Base-by-base conservation (phyloP, 1,284 basidiomycete species). In the Moesziomyces sp. region DNA sequence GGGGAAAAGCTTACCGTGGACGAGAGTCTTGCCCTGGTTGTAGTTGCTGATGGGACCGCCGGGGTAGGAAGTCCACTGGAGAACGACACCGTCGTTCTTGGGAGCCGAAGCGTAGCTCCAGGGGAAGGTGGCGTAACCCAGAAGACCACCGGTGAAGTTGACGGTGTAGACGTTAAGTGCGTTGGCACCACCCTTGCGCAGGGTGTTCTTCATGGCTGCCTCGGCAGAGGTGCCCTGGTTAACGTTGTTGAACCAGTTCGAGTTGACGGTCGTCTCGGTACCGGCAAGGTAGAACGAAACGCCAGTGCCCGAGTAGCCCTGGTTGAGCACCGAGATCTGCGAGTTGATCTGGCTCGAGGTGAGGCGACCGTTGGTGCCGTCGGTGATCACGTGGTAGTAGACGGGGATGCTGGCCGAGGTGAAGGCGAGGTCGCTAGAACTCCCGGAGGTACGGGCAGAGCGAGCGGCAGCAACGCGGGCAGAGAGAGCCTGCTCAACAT, bases 121-220 rank as follows among this genome's bases (percentile, higher is more conserved):
- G 3, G 75, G 88, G 85, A 88, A 88, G 42, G 87, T 88, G 6
- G 88, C 84, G 66, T 88, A 89, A 33, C 71, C 75, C 8, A 77
- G 50, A 16, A 71, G 49, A 6, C 75, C 71, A n/a, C 52, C 48
- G 1, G 8, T 18, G 49, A 81, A 71, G 61, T 72, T 57, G 54
- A 88, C 88, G 38, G 86, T 86, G 85, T 88, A 89, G 46, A 89
- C 85, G 75, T 89, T 89, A 60, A 89, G 85, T 26, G 84, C 86
- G 28, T 83, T 81, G 13, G 84, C 85, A 40, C 83, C 85, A 47
- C 88, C 88, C 56, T 85, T 69, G 46, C 87, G 86, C 45, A 89
- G 86, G 38, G 85, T 59, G 1, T 52, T 81, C 86, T 89, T 89
- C 88, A 89, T 89, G 5, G 83, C 76, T 5, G 85, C 86, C 81